Conservation (phyloP, 148 eudicot genomes). For the Tetragonia tetragonoides region DNA sequence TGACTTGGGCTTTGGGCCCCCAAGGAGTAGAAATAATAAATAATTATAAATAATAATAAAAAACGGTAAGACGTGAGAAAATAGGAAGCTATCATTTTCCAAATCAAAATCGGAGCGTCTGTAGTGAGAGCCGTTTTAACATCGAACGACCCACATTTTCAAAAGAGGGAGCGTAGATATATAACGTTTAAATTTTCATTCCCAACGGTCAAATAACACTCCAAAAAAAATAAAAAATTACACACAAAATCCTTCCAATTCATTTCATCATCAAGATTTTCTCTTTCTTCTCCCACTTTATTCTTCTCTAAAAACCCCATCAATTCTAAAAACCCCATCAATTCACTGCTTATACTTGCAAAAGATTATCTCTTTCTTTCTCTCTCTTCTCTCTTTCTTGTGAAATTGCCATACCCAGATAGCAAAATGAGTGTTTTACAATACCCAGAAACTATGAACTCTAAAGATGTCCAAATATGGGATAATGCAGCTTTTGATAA, state of each 20-base stretch:
- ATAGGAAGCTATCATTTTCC: slow-evolving; percentile 12
- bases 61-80: neutral
- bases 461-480: slow-evolving; percentile 68
- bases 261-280: neutral
- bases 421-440: slow-evolving; percentile 23
- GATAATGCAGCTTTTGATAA: slow-evolving; percentile 76
- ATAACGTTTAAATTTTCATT: slow-evolving; percentile 28
- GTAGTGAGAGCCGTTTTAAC: slow-evolving; percentile 13
- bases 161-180: slow-evolving; percentile 17
- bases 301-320: neutral
- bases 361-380: neutral
- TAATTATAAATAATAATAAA: neutral
- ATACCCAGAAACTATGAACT: slow-evolving; percentile 44
- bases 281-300: neutral
- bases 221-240: neutral
- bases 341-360: neutral
- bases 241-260: neutral
- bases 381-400: neutral
- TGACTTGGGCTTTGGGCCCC: neutral
- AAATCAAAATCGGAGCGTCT: slow-evolving; percentile 36
- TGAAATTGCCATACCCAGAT: neutral
- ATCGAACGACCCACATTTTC: slow-evolving; percentile 35
- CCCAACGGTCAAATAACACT: slow-evolving; percentile 29
- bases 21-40: neutral
- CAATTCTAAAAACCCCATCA: too few species aligned